phyloP scores from a whole-genome alignment of 2,329 filamentous ascomycete species.

The Cylindrodendrum hubeiense region DNA sequence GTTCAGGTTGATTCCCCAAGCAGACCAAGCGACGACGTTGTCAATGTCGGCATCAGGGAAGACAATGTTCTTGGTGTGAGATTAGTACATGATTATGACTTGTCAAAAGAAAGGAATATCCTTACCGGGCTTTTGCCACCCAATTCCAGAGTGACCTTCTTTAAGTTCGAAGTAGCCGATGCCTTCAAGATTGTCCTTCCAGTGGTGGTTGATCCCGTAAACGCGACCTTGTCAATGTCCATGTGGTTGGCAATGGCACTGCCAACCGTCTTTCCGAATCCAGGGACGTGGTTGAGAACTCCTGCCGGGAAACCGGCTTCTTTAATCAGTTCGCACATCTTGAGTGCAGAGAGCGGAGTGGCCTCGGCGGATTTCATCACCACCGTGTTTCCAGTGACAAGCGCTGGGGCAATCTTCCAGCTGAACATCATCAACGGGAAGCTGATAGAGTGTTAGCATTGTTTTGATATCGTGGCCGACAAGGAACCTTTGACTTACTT shows the following conservation, averaged over 20 bases:
- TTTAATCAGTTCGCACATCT: constrained; percentile 67
- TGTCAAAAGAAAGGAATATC: no score
- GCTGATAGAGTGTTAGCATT: constrained; percentile 54
- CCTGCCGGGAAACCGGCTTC: constrained; percentile 70
- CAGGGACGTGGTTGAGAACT: constrained; percentile 70
- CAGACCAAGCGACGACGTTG: background rate
- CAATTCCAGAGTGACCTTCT: constrained; percentile 51
- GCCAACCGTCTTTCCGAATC: constrained; percentile 71
- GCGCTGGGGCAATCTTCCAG: constrained; percentile 82
- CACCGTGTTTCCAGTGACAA: constrained; percentile 58
- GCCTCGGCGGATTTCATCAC: constrained; percentile 67
- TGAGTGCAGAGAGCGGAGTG: constrained; percentile 67
- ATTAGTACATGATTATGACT: no score
- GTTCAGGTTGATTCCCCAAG: constrained; percentile 15
- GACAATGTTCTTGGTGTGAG: constrained; percentile 11
- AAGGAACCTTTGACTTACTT: constrained; percentile 3
- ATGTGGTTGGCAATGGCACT: constrained; percentile 68
- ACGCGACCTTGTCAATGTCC: constrained; percentile 70
- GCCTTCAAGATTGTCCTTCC: constrained; percentile 71
- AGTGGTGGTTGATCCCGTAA: constrained; percentile 70
- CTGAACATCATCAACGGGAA: constrained; percentile 63
- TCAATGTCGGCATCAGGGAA: constrained; percentile 8
- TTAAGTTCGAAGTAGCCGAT: constrained; percentile 64
- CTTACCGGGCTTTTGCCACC: no score
- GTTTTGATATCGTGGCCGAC: background rate